Evolutionary conservation across 345 rosid species (phyloP), one percentile per base, ranked within the genome.

Genomic region (Acer negundo): DNA sequence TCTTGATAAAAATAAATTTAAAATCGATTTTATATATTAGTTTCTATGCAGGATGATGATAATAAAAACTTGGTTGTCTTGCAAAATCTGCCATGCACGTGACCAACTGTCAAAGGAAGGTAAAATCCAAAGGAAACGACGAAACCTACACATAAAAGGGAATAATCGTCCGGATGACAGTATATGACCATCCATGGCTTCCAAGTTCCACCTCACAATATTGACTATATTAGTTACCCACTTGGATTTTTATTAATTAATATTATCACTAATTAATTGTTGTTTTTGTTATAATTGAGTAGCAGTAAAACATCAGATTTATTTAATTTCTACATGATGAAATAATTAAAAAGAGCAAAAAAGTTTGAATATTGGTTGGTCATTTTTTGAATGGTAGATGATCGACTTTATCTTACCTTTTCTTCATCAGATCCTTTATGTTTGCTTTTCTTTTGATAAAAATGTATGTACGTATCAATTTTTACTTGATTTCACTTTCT

Each of bases 111-210:
- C 74, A 75, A 72, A 58, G 24, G 67, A 80, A 81, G 80, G 79
- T 73, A 42, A 84, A 88, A 68, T 86, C 89, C 93, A 87, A 84
- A 40, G 78, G 81, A 89, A 88, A 88, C 95, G 92, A 91, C 91
- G 86, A 89, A 84, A 82, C 64, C 83, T 75, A 64, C 81, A 79
- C 83, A 77, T 76, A 83, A 86, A 82, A 84, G 88, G 87, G 85
- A 88, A 90, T 84, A 87, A 91, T 84, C 88, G 87, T 89, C 86
- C 79, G 38, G 75, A 78, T 83, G 85, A 42, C 46, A 42, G 10
- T 42, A 42, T 42, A 7, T 71, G 46, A 62, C 40, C 10, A 7
- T 71, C 23, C 46, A 42, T 42, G 46, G 66, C 40, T 67, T 44
- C 74, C 63, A 63, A 42, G 46, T 42, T 42, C 46, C 10, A 42